Conservation (phyloP, 805 yeast genomes). For the Teunomyces cretensis region DNA sequence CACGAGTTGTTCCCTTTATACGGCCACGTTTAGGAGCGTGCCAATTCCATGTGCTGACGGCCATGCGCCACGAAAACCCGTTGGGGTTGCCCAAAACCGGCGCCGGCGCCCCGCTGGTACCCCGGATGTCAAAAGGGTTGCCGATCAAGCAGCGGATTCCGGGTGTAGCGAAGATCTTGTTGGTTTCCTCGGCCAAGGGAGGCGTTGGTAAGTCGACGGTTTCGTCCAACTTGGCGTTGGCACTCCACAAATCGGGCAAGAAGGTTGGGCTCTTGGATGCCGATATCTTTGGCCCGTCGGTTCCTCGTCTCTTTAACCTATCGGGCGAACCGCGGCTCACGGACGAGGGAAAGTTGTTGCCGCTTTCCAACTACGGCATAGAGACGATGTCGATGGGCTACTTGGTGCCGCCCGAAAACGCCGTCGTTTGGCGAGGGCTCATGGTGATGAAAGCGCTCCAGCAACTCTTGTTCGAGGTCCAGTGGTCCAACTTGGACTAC, state of each 20-base stretch:
- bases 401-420: conserved; percentile 61
- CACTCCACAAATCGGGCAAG: conserved; percentile 52
- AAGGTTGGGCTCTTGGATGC: conserved; percentile 73
- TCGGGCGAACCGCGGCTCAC: conserved; percentile 67
- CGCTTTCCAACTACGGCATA: conserved; percentile 70
- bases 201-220: conserved; percentile 84
- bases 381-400: conserved; percentile 92
- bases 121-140: conserved; percentile 50
- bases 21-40: background rate
- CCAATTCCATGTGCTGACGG: background rate
- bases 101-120: conserved; percentile 26
- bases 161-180: conserved; percentile 58
- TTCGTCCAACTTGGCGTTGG: conserved; percentile 64
- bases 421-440: conserved; percentile 83
- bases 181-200: conserved; percentile 77
- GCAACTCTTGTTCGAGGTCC: conserved; percentile 79
- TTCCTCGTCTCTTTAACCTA: conserved; percentile 70
- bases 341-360: conserved; percentile 54
- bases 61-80: conserved; percentile 37
- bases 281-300: conserved; percentile 82
- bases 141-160: conserved; percentile 58
- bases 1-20: background rate
- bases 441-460: conserved; percentile 87
- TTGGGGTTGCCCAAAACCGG: conserved; percentile 35
- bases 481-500: conserved; percentile 68